Evolutionary conservation across 2,329 filamentous ascomycete species (phyloP).

Genomic region (Botrytis byssoidea): DNA sequence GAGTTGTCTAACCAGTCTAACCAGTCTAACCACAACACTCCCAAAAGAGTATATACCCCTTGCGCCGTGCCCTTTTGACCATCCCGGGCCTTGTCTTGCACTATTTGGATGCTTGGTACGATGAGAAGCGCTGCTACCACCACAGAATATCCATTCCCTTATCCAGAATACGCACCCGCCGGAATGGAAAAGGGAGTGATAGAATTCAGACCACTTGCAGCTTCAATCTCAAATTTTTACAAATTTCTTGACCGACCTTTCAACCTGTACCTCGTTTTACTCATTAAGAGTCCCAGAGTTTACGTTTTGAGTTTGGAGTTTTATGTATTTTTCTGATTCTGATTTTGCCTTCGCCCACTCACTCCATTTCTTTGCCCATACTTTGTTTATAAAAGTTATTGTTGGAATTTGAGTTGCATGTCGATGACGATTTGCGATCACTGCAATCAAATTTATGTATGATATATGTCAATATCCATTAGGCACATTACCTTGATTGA

Average conservation of each 20-base stretch:
- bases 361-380: conserved; percentile 7
- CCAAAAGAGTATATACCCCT: conserved; percentile 6
- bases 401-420: not conserved
- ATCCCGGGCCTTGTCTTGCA: conserved; percentile 16
- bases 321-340: not conserved
- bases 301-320: conserved; percentile 1
- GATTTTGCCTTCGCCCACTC: not conserved
- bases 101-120: conserved; percentile 5
- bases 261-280: not conserved
- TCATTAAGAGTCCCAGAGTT: not conserved
- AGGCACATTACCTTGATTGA: conserved; percentile 8
- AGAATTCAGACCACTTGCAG: conserved; percentile 17
- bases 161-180: conserved; percentile 10
- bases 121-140: conserved; percentile 9
- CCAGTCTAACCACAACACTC: not conserved
- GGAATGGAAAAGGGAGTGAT: conserved; percentile 17
- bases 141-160: conserved; percentile 2
- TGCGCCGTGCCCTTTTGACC: conserved; percentile 1
- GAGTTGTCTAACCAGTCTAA: not conserved
- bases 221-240: not conserved
- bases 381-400: not conserved
- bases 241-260: conserved; percentile 7
- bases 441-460: not conserved
- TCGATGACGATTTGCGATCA: not conserved
- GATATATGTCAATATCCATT: not conserved